Base-by-base conservation (phyloP, 2,329 filamentous ascomycete species). In the Gremmenia infestans region DNA sequence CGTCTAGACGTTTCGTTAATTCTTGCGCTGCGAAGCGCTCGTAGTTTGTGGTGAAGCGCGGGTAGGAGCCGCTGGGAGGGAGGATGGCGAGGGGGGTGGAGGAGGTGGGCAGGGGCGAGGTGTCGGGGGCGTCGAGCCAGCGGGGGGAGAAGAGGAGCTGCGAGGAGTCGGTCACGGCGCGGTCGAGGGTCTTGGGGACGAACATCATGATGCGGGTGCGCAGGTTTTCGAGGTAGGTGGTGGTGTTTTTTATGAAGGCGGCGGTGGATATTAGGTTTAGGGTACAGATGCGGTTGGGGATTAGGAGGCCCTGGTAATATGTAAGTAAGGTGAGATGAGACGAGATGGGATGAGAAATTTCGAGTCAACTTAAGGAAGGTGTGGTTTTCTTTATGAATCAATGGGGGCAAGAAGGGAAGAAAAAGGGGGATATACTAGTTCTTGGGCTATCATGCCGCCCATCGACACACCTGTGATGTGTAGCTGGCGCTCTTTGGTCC, bases 391-490 rank as follows among this genome's bases (percentile, higher is more conserved):
- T 22, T 22, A 22, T 22, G 19, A 22, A 2, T 22, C 3, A 22
- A 22, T 35, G 15, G 17, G 19, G 53, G 57, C 15, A 67, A 65
- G 22, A 25, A 22, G 42, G 23, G 12, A 67, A 72, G 66, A 8
- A 32, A 11, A 32, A 9, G 28, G 28, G 28, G 28, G 28, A 32
- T 32, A 7, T 70, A 78, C 81, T 4, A 96, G 68, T 73, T 96
- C 91, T 72, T 96, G 91, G 2, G 89, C 83, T 65, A 96, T 93
- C 91, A 96, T 96, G 67, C 91, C 91, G 60, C 91, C 91, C 81
- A 96, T 88, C 57, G 86, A 90, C 61, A 93, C 84, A 54, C 91
- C 91, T 36, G 88, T 77, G 52, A 95, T 70, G 73, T 96, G 85
- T 14, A 87, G 63, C 51, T 81, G 69, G 75, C 78, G 73, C 65